A percentile compares a stretch with the other conserved stretches of the same genome.
Conservation (phyloP, 257 asterid genomes). For the Nicotiana attenuata region DNA sequence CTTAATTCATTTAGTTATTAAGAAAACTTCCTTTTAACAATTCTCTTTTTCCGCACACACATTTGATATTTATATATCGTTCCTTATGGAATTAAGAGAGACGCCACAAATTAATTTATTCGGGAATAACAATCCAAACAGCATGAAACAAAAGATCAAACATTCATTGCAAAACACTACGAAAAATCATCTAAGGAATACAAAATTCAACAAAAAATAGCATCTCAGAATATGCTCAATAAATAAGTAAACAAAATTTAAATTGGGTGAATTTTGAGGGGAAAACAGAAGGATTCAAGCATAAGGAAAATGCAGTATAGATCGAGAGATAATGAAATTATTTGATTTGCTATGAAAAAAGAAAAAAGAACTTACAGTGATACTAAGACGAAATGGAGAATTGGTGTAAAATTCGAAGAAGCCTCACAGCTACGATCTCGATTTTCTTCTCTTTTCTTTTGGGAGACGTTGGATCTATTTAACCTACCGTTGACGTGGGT, state of each 20-base stretch:
- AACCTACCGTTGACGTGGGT: not conserved
- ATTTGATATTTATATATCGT: not conserved
- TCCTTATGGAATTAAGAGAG: not conserved
- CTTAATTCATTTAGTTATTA: too few relatives aligned
- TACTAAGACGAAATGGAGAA: not conserved
- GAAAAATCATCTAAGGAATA: not conserved
- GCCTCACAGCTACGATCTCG: not conserved
- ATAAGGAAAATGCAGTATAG: not conserved
- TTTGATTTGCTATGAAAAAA: too few relatives aligned
- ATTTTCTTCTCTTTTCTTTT: not conserved
- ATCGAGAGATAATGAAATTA: not conserved
- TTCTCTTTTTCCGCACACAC: not conserved
- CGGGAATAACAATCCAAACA: not conserved
- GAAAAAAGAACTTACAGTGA: not conserved
- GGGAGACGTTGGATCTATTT: conserved; percentile 1
- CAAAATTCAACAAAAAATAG: not conserved
- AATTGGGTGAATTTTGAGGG: too few relatives aligned
- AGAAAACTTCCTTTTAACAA: too few relatives aligned
- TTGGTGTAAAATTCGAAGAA: not conserved
- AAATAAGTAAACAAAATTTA: not conserved
- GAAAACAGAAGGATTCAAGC: not conserved
- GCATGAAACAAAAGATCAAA: not conserved
- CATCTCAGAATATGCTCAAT: not conserved
- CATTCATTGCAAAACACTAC: not conserved
- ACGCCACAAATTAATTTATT: not conserved